Evolutionary conservation across 116 monocot species (phyloP).

Genomic region (Cymodocea nodosa): DNA sequence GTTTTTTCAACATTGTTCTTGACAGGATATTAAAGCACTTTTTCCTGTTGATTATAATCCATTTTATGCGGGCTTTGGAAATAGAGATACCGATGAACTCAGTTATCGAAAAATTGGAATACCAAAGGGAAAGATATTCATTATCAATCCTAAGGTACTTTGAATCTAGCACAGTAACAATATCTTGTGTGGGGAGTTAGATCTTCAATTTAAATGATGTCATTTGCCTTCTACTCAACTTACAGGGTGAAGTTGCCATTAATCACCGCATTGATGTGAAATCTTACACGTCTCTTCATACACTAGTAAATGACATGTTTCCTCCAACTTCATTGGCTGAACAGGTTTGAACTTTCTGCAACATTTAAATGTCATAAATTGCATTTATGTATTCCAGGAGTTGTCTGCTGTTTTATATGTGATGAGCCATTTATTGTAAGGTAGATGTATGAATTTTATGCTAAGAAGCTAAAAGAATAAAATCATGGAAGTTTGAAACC

Average conservation of each 20-base stretch:
- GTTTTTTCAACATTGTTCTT: neutral
- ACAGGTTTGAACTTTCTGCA: conserved; percentile 30
- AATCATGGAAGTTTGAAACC: too few species aligned
- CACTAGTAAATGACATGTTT: conserved; percentile 90
- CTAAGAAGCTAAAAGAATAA: too few species aligned
- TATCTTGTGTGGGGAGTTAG: neutral
- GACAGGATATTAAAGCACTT: conserved; percentile 72
- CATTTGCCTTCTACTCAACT: neutral
- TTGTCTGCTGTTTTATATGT: too few species aligned
- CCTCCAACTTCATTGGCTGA: conserved; percentile 61
- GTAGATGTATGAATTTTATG: too few species aligned
- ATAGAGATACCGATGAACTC: conserved; percentile 92
- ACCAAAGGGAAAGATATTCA: conserved; percentile 90
- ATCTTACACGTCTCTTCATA: conserved; percentile 83
- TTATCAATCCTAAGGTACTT: conserved; percentile 83
- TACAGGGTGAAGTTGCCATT: conserved; percentile 82
- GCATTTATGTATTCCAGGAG: too few species aligned
- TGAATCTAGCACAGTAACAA: neutral
- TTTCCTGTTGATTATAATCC: conserved; percentile 86
- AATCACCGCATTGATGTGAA: conserved; percentile 65
- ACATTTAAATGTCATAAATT: neutral
- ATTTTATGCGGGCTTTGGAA: conserved; percentile 99
- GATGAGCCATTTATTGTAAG: too few species aligned
- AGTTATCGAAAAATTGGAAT: conserved; percentile 88
- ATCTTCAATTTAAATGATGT: neutral